Evolutionary conservation across 306 rosid species (phyloP).

Genomic region (Rubus parviflorus): DNA sequence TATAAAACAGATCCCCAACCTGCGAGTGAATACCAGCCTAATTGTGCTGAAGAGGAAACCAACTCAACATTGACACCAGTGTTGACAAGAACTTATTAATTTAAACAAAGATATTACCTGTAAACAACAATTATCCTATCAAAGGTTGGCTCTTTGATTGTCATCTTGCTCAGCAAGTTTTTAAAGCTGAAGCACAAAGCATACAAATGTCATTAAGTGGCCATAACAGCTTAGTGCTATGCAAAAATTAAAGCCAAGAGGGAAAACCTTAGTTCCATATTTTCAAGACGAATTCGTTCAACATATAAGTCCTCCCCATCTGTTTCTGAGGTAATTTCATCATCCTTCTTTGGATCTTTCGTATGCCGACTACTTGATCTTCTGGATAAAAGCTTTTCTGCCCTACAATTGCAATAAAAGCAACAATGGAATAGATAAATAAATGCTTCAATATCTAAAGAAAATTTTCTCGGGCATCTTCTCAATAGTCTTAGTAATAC

Average conservation of each 20-base stretch:
- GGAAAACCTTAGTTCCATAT: constrained; percentile 75
- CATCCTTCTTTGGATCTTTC: constrained; percentile 52
- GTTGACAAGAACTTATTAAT: neutral
- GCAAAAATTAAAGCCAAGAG: neutral
- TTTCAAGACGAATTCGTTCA: constrained; percentile 87
- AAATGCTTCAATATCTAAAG: constrained; percentile 4
- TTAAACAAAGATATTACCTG: constrained; percentile 47
- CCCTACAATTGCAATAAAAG: constrained; percentile 51
- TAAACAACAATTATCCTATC: constrained; percentile 93
- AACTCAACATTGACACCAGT: constrained; percentile 4
- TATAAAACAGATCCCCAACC: constrained; percentile 3
- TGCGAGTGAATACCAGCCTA: neutral
- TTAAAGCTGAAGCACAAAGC: constrained; percentile 46
- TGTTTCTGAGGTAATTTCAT: constrained; percentile 49
- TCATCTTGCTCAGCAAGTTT: constrained; percentile 67
- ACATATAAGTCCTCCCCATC: constrained; percentile 51
- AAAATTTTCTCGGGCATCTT: neutral
- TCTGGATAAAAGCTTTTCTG: constrained; percentile 60
- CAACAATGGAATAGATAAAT: neutral
- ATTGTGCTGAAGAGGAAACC: neutral
- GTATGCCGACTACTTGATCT: constrained; percentile 42
- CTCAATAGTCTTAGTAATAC: neutral
- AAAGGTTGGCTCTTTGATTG: constrained; percentile 96
- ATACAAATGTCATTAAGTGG: constrained; percentile 26
- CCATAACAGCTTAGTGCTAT: neutral